Evolutionary conservation across 83 land plant species (phyloP), one percentile per base, ranked within the genome.

Genomic region (Diphasiastrum complanatum): DNA sequence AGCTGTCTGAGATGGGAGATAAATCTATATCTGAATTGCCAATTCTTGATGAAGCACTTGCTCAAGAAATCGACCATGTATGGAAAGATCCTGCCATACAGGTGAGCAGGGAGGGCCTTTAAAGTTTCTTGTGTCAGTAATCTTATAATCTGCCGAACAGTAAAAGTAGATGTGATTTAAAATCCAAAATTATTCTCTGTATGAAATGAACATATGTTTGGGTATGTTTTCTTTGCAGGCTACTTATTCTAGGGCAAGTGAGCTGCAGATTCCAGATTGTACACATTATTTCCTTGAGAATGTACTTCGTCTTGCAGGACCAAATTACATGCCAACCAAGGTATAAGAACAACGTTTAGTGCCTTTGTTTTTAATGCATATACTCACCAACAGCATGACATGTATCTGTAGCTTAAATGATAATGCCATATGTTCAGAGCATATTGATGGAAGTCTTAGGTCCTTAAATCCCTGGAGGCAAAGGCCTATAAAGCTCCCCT

Each of bases 1-100:
- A 73, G 61, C 29, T 91, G 8, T 76, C 86, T 5, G 85, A 84
- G 49, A 82, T 86, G 62, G 89, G 89, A 41, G n/a, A n/a, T n/a
- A n/a, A n/a, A n/a, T 57, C 75, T 48, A 68, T 74, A 63, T 56
- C 73, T 33, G 81, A 84, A 40, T 82, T 70, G 71, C 89, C 92
- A 3, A 64, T 16, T 16, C 61, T 91, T 2, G 80, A 74, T 34
- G 71, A 68, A 60, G 84, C 81, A 27, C 55, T 73, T 45, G 89
- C 88, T 5, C 45, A 68, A 16, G 79, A 86, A 12, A 77, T 91
- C 33, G 83, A 76, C 65, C 50, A 71, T 14, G 54, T 86, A 28
- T 91, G 91, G 91, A 81, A 65, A 27, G 97, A 91, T 70, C 60
- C 80, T 69, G 93, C 97, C 1, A 86, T 91, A 71, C 89, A 86